Evolutionary conservation across 2,329 filamentous ascomycete genomes (phyloP).

Genomic region (Neurospora sp.): DNA sequence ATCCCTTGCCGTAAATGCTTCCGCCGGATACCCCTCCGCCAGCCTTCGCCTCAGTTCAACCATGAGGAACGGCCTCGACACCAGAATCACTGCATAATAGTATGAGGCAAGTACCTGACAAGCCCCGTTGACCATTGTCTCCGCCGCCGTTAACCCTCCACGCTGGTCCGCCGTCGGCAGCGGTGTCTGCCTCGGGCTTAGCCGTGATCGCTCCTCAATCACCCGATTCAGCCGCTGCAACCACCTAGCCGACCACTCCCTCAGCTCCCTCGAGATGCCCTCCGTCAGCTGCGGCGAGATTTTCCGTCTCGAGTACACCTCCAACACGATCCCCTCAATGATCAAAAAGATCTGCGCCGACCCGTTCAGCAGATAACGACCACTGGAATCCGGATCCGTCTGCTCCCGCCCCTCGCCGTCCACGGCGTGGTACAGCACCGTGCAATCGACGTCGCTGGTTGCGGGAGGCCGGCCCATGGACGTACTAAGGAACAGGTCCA

Average conservation of each 20-base stretch:
- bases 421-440: slow-evolving; percentile 33
- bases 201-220: slow-evolving; percentile 15
- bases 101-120: slow-evolving; percentile 43
- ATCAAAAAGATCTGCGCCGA: slow-evolving; percentile 43
- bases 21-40: slow-evolving; percentile 21
- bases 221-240: slow-evolving; percentile 32
- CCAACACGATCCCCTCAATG: slow-evolving; percentile 37
- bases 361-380: slow-evolving; percentile 31
- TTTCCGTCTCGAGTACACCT: slow-evolving; percentile 43
- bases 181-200: not conserved
- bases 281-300: slow-evolving; percentile 43
- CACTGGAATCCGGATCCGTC: slow-evolving; percentile 10
- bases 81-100: slow-evolving; percentile 48
- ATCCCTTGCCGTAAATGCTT: slow-evolving; percentile 9
- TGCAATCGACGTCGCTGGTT: slow-evolving; percentile 44
- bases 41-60: slow-evolving; percentile 40
- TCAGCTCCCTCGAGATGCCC: slow-evolving; percentile 40
- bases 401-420: slow-evolving; percentile 28
- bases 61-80: slow-evolving; percentile 46
- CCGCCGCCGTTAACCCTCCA: not conserved
- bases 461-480: slow-evolving; percentile 45
- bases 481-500: slow-evolving; percentile 42
- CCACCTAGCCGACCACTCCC: slow-evolving; percentile 42
- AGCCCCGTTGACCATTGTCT: slow-evolving; percentile 30
- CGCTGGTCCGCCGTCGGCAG: not conserved